Evolutionary conservation across 805 yeast genomes (phyloP).

Genomic region (Lipomyces chichibuensis): DNA sequence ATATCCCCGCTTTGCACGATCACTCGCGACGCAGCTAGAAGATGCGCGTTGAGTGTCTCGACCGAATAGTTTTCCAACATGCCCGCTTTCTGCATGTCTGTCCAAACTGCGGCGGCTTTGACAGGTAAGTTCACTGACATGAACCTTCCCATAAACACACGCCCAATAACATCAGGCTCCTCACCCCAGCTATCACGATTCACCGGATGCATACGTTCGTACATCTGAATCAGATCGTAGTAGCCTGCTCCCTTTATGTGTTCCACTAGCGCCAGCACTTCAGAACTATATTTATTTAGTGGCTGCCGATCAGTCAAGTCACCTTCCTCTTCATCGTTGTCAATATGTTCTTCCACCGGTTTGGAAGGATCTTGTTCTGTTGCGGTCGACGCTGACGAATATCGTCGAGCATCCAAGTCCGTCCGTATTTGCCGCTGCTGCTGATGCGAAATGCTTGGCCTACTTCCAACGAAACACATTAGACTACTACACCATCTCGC

Average conservation of each 20-base stretch:
- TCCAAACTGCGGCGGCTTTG: slow-evolving; percentile 16
- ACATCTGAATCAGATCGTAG: slow-evolving; percentile 4
- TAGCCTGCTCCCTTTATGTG: slow-evolving; percentile 4
- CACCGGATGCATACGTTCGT: slow-evolving; percentile 5
- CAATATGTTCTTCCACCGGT: neutral
- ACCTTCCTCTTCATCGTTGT: neutral
- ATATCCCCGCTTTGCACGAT: neutral
- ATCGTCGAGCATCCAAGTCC: neutral
- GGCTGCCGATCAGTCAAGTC: neutral
- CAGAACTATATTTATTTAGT: neutral
- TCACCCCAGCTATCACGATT: neutral
- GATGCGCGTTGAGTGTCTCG: slow-evolving; percentile 13
- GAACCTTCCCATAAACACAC: slow-evolving; percentile 19
- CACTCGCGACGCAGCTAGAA: slow-evolving; percentile 14
- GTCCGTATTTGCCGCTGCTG: neutral
- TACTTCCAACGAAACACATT: neutral
- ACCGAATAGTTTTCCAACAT: slow-evolving; percentile 14
- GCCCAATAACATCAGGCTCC: slow-evolving; percentile 15
- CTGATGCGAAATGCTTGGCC: neutral
- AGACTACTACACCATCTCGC: neutral
- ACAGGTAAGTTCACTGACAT: slow-evolving; percentile 1
- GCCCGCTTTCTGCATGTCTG: slow-evolving; percentile 6
- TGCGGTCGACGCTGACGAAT: neutral
- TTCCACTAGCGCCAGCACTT: slow-evolving; percentile 1
- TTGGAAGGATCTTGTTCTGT: neutral